phyloP scores from a whole-genome alignment of 768 basidiomycete species.

The Boletus rubroflammeus region DNA sequence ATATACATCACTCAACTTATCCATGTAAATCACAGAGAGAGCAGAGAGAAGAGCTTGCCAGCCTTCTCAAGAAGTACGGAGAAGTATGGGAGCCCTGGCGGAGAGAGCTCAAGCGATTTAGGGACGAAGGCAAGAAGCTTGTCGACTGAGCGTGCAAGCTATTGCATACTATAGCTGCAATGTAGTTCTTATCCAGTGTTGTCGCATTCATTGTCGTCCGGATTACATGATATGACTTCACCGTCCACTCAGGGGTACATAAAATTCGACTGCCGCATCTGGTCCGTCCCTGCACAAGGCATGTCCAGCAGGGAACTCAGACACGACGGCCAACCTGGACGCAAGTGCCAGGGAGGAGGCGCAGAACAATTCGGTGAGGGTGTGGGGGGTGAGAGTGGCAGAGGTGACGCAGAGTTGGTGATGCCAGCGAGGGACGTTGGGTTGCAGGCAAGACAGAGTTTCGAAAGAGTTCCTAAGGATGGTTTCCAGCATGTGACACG shows the following conservation, averaged over 20 bases:
- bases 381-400: neutral
- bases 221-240: constrained; percentile 18
- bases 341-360: constrained; percentile 26
- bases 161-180: neutral
- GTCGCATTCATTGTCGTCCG: neutral
- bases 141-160: constrained; percentile 20
- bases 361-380: constrained; percentile 16
- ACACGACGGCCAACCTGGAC: constrained; percentile 32
- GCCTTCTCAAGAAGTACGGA: constrained; percentile 81
- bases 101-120: constrained; percentile 73
- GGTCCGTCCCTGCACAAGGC: constrained; percentile 30
- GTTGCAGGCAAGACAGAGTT: constrained; percentile 7
- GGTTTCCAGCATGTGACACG: neutral
- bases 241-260: neutral
- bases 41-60: constrained; percentile 74
- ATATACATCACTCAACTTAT: neutral
- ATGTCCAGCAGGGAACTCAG: constrained; percentile 35
- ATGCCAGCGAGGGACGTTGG: constrained; percentile 5
- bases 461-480: neutral
- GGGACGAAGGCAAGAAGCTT: constrained; percentile 65
- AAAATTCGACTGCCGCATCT: too few relatives aligned
- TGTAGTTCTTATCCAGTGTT: neutral
- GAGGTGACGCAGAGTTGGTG: constrained; percentile 1
- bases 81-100: constrained; percentile 84
- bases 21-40: constrained; percentile 52